Evolutionary conservation across 108 stramenopile species (phyloP).

Genomic region (Skeletonema tropicum): DNA sequence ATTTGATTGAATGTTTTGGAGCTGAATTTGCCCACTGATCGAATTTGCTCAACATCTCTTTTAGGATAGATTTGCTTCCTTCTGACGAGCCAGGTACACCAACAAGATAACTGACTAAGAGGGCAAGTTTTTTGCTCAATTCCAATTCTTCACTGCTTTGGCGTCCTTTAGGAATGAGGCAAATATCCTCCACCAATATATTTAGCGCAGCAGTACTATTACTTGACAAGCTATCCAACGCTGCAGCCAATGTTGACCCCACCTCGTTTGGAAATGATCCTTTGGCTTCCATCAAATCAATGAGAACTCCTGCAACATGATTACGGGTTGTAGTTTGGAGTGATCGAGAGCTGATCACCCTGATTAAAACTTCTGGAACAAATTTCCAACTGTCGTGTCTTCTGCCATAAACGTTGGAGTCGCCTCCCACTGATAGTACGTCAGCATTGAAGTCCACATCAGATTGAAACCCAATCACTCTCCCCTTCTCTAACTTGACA

Average conservation of each 20-base stretch:
- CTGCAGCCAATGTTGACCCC: conserved; percentile 12
- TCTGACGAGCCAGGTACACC: conserved; percentile 10
- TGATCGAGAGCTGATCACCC: conserved; percentile 10
- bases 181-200: conserved; percentile 17
- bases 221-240: conserved; percentile 27
- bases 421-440: not conserved
- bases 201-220: conserved; percentile 12
- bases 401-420: not conserved
- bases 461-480: conserved; percentile 22
- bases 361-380: conserved; percentile 6
- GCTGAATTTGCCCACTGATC: conserved; percentile 27
- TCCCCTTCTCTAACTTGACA: conserved; percentile 9
- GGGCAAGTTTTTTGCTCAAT: conserved; percentile 11
- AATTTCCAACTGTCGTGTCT: conserved; percentile 3
- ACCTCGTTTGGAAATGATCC: conserved; percentile 4
- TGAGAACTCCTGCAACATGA: conserved; percentile 18
- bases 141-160: conserved; percentile 4
- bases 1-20: conserved; percentile 12
- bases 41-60: conserved; percentile 18
- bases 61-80: conserved; percentile 29
- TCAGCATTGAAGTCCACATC: conserved; percentile 18
- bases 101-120: conserved; percentile 17
- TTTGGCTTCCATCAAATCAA: conserved; percentile 28
- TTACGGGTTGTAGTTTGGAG: not conserved
- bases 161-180: not conserved